phyloP scores from a whole-genome alignment of 805 yeast genomes.

The Saturnispora ahearnii region DNA sequence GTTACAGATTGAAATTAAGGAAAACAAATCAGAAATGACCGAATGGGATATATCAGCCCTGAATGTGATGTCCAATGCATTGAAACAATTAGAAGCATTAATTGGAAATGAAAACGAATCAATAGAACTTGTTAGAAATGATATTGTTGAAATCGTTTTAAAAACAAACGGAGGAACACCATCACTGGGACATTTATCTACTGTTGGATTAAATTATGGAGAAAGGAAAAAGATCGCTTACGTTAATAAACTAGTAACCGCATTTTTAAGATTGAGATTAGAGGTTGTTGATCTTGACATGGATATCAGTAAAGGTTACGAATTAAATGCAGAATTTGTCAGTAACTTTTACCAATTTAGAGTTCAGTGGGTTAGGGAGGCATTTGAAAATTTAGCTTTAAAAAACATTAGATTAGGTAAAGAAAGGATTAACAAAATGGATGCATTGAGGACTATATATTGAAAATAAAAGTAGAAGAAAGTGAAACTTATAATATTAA shows the following conservation, averaged over 20 bases:
- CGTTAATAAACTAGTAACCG: conserved; percentile 33
- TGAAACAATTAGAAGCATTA: conserved; percentile 9
- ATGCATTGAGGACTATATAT: not conserved
- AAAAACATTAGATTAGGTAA: conserved; percentile 13
- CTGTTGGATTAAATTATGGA: conserved; percentile 25
- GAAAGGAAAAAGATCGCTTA: conserved; percentile 46
- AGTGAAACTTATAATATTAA: not conserved
- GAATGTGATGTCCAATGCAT: not conserved
- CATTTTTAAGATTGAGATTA: conserved; percentile 33
- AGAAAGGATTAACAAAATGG: not conserved
- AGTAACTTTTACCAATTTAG: conserved; percentile 49
- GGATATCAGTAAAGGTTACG: conserved; percentile 48
- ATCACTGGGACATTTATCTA: not conserved
- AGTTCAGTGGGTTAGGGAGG: conserved; percentile 31
- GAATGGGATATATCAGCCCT: not conserved
- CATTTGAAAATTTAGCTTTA: conserved; percentile 29
- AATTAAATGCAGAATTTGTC: conserved; percentile 51
- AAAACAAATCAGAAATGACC: not conserved
- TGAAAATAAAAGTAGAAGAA: not conserved
- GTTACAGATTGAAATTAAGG: not conserved
- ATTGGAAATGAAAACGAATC: conserved; percentile 1
- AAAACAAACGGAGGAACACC: conserved; percentile 2
- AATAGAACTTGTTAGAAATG: conserved; percentile 5
- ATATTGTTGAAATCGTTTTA: not conserved
- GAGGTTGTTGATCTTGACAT: conserved; percentile 35